Evolutionary conservation across 1,139 yeast genomes (phyloP).

Genomic region (Nakaseomyces nivariensis): DNA sequence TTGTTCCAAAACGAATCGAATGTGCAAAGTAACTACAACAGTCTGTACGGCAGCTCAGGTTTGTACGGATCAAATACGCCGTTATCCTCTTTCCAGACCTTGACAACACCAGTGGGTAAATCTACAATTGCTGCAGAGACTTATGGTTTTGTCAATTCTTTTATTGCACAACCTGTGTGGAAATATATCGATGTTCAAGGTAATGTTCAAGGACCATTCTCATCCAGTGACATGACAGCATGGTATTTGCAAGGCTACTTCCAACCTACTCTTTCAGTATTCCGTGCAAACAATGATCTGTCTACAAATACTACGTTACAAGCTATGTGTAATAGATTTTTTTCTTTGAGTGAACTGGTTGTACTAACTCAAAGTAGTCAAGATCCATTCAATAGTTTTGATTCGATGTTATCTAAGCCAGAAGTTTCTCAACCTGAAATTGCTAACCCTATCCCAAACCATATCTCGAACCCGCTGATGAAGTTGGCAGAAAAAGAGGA

Average conservation of each 20-base stretch:
- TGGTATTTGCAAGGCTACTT: constrained; percentile 28
- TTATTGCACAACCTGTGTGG: constrained; percentile 15
- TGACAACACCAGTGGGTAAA: not conserved
- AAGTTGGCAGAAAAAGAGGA: not conserved
- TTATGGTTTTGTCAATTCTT: constrained; percentile 1
- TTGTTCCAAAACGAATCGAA: constrained; percentile 7
- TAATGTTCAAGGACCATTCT: constrained; percentile 29
- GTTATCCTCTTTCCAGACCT: not conserved
- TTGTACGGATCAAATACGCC: not conserved
- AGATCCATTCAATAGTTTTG: constrained; percentile 25
- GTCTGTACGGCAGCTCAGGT: constrained; percentile 71
- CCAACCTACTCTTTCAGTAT: constrained; percentile 22
- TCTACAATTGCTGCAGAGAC: not conserved
- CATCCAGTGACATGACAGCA: constrained; percentile 23
- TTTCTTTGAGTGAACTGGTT: constrained; percentile 21
- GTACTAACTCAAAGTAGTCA: constrained; percentile 17
- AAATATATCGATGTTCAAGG: constrained; percentile 26
- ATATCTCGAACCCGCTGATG: not conserved
- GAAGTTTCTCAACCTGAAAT: not conserved
- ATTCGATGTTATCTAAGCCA: constrained; percentile 6
- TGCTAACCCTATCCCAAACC: not conserved
- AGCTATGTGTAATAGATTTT: constrained; percentile 20
- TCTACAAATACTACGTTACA: constrained; percentile 10
- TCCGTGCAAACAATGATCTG: constrained; percentile 17
- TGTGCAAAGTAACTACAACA: constrained; percentile 61